These are phyloP conservation scores for Aspergillus steynii DNA, from an alignment of 495 filamentous ascomycete species.

Conservation along the genomic window DNA sequence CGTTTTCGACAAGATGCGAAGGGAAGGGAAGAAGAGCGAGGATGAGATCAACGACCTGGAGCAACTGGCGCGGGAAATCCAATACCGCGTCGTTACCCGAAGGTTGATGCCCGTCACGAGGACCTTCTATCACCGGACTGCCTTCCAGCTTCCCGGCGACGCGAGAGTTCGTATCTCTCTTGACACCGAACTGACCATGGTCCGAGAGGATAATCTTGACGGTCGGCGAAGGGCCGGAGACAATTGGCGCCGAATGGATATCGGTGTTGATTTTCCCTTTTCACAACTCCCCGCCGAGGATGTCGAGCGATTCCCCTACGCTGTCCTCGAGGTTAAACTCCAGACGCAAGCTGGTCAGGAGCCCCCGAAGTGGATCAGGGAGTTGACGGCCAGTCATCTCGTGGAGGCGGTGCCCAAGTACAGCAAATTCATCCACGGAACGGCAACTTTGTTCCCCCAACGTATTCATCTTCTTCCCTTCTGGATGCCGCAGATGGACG, in stretches of 20 bases:
- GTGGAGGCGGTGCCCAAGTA: slow-evolving; percentile 99
- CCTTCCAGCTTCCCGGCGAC: slow-evolving; percentile 96
- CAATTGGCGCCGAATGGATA: slow-evolving; percentile 97
- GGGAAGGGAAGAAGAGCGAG: slow-evolving; percentile 87
- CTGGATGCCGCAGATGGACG: slow-evolving; percentile 98
- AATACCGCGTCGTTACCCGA: slow-evolving; percentile 86
- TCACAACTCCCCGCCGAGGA: slow-evolving; percentile 82
- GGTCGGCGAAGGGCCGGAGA: slow-evolving; percentile 71
- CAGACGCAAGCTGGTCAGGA: slow-evolving; percentile 98
- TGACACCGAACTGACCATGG: slow-evolving; percentile 93
- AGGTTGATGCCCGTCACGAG: slow-evolving; percentile 82
- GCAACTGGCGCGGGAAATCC: slow-evolving; percentile 85
- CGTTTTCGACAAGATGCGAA: slow-evolving; percentile 91
- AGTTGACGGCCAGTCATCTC: slow-evolving; percentile 86
- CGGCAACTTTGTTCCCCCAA: slow-evolving; percentile 79
- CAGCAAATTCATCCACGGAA: slow-evolving; percentile 98
- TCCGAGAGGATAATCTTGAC: slow-evolving; percentile 92
- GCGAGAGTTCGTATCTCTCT: slow-evolving; percentile 95
- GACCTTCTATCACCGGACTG: slow-evolving; percentile 96
- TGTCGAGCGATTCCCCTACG: slow-evolving; percentile 90
- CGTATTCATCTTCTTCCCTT: slow-evolving; percentile 90
- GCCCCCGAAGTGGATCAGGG: slow-evolving; percentile 93
- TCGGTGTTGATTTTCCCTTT: slow-evolving; percentile 95
- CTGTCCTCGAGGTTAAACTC: slow-evolving; percentile 94
- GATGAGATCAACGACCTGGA: slow-evolving; percentile 89